phyloP scores from a whole-genome alignment of 805 yeast genomes.

The Tetrapisispora taiwanensis region DNA sequence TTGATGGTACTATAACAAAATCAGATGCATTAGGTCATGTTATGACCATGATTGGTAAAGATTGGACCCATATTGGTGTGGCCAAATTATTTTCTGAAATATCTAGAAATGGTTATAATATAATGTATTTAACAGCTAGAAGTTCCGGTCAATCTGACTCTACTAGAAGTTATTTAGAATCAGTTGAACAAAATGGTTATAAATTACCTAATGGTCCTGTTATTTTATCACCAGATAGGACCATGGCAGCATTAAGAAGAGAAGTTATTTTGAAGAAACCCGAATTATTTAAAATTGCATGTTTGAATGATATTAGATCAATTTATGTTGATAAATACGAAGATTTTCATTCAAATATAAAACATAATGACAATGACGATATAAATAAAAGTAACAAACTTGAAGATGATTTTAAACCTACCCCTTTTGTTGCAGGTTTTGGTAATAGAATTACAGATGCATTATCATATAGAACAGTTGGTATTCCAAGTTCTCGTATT shows the following conservation, averaged over 20 bases:
- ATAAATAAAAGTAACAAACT: neutral
- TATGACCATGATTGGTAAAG: conserved; percentile 83
- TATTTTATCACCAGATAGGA: conserved; percentile 87
- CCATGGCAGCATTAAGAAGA: conserved; percentile 86
- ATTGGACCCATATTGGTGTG: conserved; percentile 97
- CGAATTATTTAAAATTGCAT: conserved; percentile 97
- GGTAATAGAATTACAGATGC: conserved; percentile 97
- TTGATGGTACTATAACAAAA: conserved; percentile 95
- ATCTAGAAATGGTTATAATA: conserved; percentile 76
- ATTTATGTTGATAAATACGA: conserved; percentile 37
- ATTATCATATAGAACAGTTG: conserved; percentile 83
- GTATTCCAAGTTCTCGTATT: conserved; percentile 86
- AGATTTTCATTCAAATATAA: neutral
- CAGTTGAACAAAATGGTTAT: conserved; percentile 67
- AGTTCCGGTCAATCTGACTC: conserved; percentile 93
- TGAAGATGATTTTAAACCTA: conserved; percentile 36
- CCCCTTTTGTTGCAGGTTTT: conserved; percentile 95
- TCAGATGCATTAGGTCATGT: conserved; percentile 97
- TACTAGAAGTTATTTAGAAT: conserved; percentile 72
- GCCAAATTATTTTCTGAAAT: conserved; percentile 88
- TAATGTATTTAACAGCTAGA: conserved; percentile 87
- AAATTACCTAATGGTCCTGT: conserved; percentile 86
- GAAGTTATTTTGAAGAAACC: conserved; percentile 93
- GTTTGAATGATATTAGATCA: conserved; percentile 73
- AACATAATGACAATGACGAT: neutral